These are phyloP conservation scores for Eucalyptus pauciflora DNA, from an alignment of 345 rosid genomes.

Conservation along the genomic window DNA sequence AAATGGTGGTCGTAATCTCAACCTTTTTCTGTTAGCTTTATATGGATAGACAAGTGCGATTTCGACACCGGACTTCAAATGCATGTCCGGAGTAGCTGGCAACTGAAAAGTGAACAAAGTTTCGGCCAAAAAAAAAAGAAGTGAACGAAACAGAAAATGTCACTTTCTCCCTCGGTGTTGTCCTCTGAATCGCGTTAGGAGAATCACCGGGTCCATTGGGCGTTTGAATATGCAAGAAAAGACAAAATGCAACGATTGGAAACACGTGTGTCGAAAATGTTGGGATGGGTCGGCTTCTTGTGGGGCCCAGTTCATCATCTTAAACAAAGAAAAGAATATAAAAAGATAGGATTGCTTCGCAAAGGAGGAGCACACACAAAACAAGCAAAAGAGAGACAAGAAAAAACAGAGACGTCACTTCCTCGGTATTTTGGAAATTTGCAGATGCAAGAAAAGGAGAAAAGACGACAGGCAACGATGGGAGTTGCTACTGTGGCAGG, in stretches of 20 bases:
- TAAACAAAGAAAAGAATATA: too few species aligned
- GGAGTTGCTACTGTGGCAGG: too few species aligned
- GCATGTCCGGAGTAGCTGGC: not conserved
- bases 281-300: not conserved
- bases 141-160: too few species aligned
- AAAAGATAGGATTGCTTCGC: not conserved
- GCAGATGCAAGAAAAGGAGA: too few species aligned
- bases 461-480: too few species aligned
- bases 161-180: not conserved
- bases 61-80: too few species aligned
- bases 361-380: not conserved
- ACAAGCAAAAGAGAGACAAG: too few species aligned
- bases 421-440: too few species aligned
- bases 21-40: not conserved
- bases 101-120: not conserved
- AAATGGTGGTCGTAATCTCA: not conserved
- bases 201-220: not conserved
- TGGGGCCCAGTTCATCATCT: not conserved
- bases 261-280: not conserved
- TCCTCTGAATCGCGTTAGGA: not conserved
- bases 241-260: not conserved
- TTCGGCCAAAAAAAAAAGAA: too few species aligned
- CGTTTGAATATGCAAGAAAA: not conserved
- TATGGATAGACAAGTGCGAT: not conserved
- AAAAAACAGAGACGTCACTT: too few species aligned